Percentiles rank a stretch among this genome's conserved stretches.
Conservation (phyloP, 2,329 filamentous ascomycete genomes). For the Sporothrix sp. region DNA sequence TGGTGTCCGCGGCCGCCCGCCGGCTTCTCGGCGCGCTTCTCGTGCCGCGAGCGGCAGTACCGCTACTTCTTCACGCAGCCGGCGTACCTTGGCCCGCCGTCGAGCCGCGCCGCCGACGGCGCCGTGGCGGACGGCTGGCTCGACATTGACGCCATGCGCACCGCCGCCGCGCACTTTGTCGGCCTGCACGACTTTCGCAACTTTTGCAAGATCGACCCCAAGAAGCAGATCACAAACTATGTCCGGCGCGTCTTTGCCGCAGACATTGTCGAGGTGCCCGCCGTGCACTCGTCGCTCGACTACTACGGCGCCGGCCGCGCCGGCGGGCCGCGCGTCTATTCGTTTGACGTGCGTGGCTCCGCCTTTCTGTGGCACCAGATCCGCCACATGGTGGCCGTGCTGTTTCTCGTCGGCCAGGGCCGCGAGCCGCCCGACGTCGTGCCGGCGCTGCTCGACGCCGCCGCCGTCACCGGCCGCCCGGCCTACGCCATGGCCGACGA, state of each 20-base stretch:
- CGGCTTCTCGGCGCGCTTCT: conserved; percentile 84
- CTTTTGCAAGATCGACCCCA: conserved; percentile 86
- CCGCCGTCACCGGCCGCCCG: conserved; percentile 63
- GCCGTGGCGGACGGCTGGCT: conserved; percentile 71
- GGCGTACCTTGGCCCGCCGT: conserved; percentile 51
- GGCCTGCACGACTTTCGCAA: conserved; percentile 93
- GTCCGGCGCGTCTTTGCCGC: conserved; percentile 68
- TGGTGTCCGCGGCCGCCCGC: conserved; percentile 80
- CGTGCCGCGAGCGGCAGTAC: conserved; percentile 83
- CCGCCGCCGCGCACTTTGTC: conserved; percentile 68
- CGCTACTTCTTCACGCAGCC: conserved; percentile 98
- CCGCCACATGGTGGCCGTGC: conserved; percentile 78
- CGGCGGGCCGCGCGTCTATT: conserved; percentile 59
- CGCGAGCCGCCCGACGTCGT: conserved; percentile 69
- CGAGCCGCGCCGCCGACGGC: too few relatives aligned
- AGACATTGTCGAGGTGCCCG: conserved; percentile 61
- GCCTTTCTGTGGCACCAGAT: conserved; percentile 99
- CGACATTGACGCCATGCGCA: conserved; percentile 76
- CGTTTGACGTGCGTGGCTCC: conserved; percentile 78
- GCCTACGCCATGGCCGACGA: conserved; percentile 87
- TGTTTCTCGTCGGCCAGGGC: conserved; percentile 89
- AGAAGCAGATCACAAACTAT: conserved; percentile 83
- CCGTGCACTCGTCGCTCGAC: conserved; percentile 42
- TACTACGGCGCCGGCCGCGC: conserved; percentile 36
- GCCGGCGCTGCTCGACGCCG: conserved; percentile 62